Evolutionary conservation across 2,329 filamentous ascomycete species (phyloP), one percentile per base, ranked within the genome.

Genomic region (Pseudodiploospora longispora): DNA sequence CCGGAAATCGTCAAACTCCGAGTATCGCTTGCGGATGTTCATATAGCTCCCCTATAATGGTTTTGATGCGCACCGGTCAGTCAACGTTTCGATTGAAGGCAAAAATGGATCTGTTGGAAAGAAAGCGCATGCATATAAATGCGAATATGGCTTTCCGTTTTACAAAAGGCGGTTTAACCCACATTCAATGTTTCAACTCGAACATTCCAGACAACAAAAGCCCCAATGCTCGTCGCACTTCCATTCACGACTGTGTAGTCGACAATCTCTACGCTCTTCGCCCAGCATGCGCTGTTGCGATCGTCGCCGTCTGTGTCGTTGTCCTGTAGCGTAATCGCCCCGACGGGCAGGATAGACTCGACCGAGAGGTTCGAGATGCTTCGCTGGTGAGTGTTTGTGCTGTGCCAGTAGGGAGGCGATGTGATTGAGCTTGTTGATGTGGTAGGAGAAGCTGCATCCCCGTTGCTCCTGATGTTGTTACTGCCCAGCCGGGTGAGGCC

Each of bases 151-250:
- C 19, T 19, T 19, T 3, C 19, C 19, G 19, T 19, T 19, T 19
- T 19, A 19, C 19, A 19, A 19, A 19, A 19, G 19, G 19, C 19
- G 19, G 19, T 19, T 19, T 19, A 34, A 75, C 80, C 62, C 61
- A 90, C 88, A 63, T 81, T 84, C 41, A 97, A 69, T 4, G 89
- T 96, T 62, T 93, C 82, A 37, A 98, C 87, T 39, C 76, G 80
- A 57, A 93, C 89, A 59, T 88, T 93, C 87, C 87, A 98, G 6
- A 95, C 89, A 2, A 96, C 87, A 67, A 97, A 98, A 2, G 90
- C 86, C n/a, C 91, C 91, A 29, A 80, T 72, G 52, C 72, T 77
- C 10, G 72, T 76, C 32, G 72, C 61, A 50, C 74, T 72, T 41
- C 75, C 71, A 47, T 79, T 76, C 38, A 83, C 72, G 19, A 78